Evolutionary conservation across 176 grass and related monocot genomes (phyloP).

Genomic region (Aegilops tauschii): DNA sequence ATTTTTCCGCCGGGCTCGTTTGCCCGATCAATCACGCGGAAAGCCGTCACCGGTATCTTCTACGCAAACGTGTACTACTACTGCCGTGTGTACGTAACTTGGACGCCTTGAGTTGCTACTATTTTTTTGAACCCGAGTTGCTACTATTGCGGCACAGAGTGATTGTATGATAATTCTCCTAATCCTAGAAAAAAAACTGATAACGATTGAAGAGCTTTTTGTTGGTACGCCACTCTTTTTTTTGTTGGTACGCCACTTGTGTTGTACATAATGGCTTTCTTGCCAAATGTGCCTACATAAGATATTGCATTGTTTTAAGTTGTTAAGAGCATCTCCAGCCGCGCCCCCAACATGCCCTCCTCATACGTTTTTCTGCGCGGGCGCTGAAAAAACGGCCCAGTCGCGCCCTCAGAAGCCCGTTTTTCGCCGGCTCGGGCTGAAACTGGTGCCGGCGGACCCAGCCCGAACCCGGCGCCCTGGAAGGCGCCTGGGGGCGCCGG

Average conservation of each 20-base stretch:
- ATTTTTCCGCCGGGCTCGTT: background rate
- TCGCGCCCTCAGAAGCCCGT: too few species aligned
- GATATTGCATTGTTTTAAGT: too few species aligned
- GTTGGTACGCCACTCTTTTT: background rate
- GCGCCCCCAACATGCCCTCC: too few species aligned
- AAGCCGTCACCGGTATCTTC: background rate
- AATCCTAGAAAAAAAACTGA: background rate
- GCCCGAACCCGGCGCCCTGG: too few species aligned
- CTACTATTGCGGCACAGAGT: background rate
- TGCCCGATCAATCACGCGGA: background rate
- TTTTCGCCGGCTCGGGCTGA: too few species aligned
- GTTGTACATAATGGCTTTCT: background rate
- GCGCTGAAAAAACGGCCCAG: too few species aligned
- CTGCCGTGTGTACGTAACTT: background rate
- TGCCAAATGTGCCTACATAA: background rate
- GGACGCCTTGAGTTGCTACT: background rate
- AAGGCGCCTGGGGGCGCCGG: too few species aligned
- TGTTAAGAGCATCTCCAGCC: too few species aligned
- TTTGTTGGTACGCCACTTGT: background rate
- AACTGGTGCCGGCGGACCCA: too few species aligned
- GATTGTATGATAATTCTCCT: background rate
- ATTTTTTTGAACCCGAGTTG: background rate
- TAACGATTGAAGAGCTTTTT: background rate
- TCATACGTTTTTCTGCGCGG: too few species aligned
- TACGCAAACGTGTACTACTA: background rate